Evolutionary conservation across 768 basidiomycete genomes (phyloP).

Genomic region (Mycena capillaripes): DNA sequence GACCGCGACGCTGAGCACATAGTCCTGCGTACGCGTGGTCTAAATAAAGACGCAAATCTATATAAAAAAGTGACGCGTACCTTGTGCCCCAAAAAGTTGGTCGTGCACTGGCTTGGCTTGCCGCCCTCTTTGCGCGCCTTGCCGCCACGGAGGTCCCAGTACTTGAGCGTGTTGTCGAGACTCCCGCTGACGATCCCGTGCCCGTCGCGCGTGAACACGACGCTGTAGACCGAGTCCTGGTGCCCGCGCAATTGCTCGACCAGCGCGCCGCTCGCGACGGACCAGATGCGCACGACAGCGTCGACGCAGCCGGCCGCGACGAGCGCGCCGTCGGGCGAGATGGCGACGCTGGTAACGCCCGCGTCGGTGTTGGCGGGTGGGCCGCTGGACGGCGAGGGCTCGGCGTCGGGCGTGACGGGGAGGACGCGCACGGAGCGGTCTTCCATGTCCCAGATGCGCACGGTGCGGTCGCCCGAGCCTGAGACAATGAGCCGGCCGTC

Average conservation of each 20-base stretch:
- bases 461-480: slow-evolving; percentile 72
- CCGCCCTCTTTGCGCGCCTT: slow-evolving; percentile 59
- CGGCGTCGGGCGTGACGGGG: slow-evolving; percentile 34
- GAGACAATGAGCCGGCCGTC: slow-evolving; percentile 86
- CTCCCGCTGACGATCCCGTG: slow-evolving; percentile 92
- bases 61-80: slow-evolving; percentile 54
- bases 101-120: slow-evolving; percentile 63
- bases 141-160: slow-evolving; percentile 86
- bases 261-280: slow-evolving; percentile 67
- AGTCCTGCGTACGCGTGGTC: slow-evolving; percentile 41
- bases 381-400: background rate
- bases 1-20: slow-evolving; percentile 58
- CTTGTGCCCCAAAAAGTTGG: slow-evolving; percentile 88
- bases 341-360: slow-evolving; percentile 77
- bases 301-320: slow-evolving; percentile 64
- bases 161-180: slow-evolving; percentile 89
- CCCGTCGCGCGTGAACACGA: slow-evolving; percentile 95
- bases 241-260: slow-evolving; percentile 85
- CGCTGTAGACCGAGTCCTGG: slow-evolving; percentile 87
- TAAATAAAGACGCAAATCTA: background rate
- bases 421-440: slow-evolving; percentile 37
- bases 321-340: slow-evolving; percentile 70
- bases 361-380: slow-evolving; percentile 48
- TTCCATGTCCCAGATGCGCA: slow-evolving; percentile 50
- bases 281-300: slow-evolving; percentile 79